Conservation (phyloP, 2,329 filamentous ascomycete genomes). For the Nothophaeocryptopus gaeumannii region DNA sequence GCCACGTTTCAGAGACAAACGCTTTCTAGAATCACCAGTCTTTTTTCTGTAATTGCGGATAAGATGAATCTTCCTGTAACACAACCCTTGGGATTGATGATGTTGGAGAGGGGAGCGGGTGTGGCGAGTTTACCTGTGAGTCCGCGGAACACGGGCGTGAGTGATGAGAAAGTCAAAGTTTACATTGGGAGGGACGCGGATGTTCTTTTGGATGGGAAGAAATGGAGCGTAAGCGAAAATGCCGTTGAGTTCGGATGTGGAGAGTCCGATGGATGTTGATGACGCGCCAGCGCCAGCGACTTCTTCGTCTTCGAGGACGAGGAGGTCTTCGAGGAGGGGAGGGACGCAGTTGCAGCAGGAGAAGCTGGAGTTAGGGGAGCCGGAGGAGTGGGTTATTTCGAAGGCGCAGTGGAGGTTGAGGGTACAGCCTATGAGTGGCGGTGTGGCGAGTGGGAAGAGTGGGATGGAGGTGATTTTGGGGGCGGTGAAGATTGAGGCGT, state of each 20-base stretch:
- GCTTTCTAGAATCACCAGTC: conserved; percentile 65
- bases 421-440: conserved; percentile 24
- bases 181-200: conserved; percentile 59
- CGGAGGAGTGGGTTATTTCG: conserved; percentile 26
- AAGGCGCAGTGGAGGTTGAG: conserved; percentile 32
- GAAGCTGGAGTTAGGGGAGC: conserved; percentile 11
- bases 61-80: conserved; percentile 68
- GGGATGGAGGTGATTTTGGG: conserved; percentile 30
- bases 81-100: conserved; percentile 63
- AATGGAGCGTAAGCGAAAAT: conserved; percentile 14
- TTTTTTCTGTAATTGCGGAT: conserved; percentile 77
- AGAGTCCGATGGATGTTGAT: conserved; percentile 19
- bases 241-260: conserved; percentile 11
- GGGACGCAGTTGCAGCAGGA: conserved; percentile 1
- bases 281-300: background rate
- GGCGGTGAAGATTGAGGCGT: conserved; percentile 35
- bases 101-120: conserved; percentile 59
- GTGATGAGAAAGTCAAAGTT: conserved; percentile 67
- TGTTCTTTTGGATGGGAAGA: conserved; percentile 53
- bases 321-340: background rate
- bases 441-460: conserved; percentile 17
- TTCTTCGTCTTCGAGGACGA: conserved; percentile 2
- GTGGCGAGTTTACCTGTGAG: conserved; percentile 60
- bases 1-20: conserved; percentile 72
- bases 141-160: conserved; percentile 67